A percentile compares a stretch with the other conserved stretches of the same genome.
phyloP scores from a whole-genome alignment of 257 asterid species.

The Salvia hispanica region DNA sequence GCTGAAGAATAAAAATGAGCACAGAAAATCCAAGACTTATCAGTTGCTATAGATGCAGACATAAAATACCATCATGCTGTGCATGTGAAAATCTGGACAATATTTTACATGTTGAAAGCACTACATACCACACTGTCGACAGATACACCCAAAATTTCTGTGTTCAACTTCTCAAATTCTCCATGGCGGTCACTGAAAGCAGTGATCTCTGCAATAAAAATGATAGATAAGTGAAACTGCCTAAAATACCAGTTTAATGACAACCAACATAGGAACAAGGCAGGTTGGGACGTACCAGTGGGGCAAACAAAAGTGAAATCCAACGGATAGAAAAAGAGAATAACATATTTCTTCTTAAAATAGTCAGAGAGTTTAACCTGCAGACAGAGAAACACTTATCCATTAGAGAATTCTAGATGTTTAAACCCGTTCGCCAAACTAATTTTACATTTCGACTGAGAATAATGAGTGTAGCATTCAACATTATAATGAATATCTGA shows the following conservation, averaged over 20 bases:
- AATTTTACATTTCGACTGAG: background rate
- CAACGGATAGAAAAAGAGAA: conserved; percentile 63
- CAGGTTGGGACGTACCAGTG: conserved; percentile 65
- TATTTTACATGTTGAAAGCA: conserved; percentile 9
- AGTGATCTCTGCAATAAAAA: conserved; percentile 71
- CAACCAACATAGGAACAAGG: background rate
- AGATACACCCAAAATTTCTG: conserved; percentile 59
- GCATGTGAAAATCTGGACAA: background rate
- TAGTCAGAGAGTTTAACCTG: conserved; percentile 97
- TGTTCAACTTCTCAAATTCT: conserved; percentile 48
- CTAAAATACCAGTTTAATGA: conserved; percentile 16
- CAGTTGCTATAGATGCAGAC: background rate
- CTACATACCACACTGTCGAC: conserved; percentile 60
- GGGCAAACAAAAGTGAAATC: conserved; percentile 74
- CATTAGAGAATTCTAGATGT: background rate
- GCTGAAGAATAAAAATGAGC: background rate
- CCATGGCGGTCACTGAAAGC: conserved; percentile 66
- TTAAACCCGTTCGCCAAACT: background rate
- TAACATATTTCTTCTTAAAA: conserved; percentile 89
- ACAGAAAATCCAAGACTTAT: background rate
- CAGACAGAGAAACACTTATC: conserved; percentile 30
- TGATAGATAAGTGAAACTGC: conserved; percentile 10
- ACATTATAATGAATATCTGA: background rate
- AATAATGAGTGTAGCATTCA: background rate
- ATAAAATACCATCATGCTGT: background rate